Percentiles rank a stretch among this genome's conserved stretches.
These are phyloP conservation scores for Beauveria asiatica DNA, from an alignment of 2,329 filamentous ascomycete genomes.

Conservation along the genomic window DNA sequence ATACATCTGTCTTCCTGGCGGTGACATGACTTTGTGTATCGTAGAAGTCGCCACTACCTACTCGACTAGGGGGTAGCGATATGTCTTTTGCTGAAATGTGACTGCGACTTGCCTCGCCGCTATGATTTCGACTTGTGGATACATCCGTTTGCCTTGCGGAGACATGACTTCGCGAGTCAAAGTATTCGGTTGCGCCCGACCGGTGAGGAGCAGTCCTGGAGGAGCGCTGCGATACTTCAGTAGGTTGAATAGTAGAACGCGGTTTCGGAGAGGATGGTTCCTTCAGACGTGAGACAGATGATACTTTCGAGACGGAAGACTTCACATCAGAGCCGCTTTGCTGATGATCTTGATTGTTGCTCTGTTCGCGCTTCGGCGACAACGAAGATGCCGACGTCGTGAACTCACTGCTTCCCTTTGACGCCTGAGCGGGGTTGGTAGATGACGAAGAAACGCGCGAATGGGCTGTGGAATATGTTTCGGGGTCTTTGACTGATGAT, in stretches of 20 bases:
- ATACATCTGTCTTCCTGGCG: neutral
- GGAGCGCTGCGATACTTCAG: neutral
- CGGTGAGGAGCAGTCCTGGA: neutral
- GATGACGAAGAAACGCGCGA: neutral
- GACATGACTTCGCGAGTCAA: neutral
- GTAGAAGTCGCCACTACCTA: neutral
- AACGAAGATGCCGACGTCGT: slow-evolving; percentile 18
- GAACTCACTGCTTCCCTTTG: neutral
- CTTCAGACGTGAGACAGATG: neutral
- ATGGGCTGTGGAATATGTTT: neutral
- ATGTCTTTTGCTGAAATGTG: slow-evolving; percentile 17
- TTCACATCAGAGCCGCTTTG: neutral
- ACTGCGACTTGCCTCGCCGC: slow-evolving; percentile 11
- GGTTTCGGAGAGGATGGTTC: neutral
- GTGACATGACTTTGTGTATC: neutral
- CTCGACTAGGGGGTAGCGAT: neutral
- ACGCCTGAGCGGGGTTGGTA: neutral
- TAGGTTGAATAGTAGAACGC: neutral
- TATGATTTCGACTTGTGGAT: neutral
- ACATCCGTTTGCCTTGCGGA: neutral
- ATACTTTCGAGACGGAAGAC: neutral
- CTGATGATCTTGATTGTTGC: neutral
- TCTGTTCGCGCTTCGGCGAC: neutral
- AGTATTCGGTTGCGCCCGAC: neutral
- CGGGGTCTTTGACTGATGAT: neutral